Evolutionary conservation across 495 filamentous ascomycete species (phyloP), one percentile per base, ranked within the genome.

Genomic region (Neurospora sp.): DNA sequence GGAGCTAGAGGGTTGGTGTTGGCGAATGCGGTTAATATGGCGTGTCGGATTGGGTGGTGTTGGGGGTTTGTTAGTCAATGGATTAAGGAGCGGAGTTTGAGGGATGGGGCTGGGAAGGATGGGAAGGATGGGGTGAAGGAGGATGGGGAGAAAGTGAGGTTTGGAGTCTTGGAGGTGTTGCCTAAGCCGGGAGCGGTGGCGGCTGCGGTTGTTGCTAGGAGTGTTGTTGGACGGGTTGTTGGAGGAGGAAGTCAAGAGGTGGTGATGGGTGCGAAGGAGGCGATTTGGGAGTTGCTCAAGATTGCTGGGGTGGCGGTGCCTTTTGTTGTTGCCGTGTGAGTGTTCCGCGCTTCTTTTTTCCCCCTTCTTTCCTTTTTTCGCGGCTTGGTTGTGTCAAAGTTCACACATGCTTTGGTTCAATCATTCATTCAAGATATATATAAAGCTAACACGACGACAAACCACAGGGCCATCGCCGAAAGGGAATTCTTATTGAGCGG

Each of bases 21-120:
- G 72, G 94, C 94, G 70, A 98, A 98, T 80, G 87, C 87, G 27
- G 88, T 96, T 54, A 97, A 97, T 76, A 96, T 98, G 93, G 79
- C 79, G 0, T 87, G 94, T 77, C 88, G 96, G 46, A 96, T 95
- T 62, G 69, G 88, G 37, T 99, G 94, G 93, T 96, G 93, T 77
- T 82, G 81, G 27, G 72, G 74, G 14, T 99, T 97, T 77, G 92
- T 97, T 27, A 75, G 74, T 18, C 76, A 80, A 0, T 97, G 91
- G 78, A 87, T 98, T 54, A 75, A 76, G 74, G 78, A 78, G 35
- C 80, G 80, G 54, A 2, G 10, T 11, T 10, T 10, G 39, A 11
- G 39, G 39, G 39, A 39, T 39, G 16, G 46, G 46, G n/a, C 44
- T 20, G 44, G 20, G 10, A 23, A 20, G 46, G 10, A 4, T 20